phyloP scores from a whole-genome alignment of 2,329 filamentous ascomycete genomes.

The Paecilomyces dactylethromorphus region DNA sequence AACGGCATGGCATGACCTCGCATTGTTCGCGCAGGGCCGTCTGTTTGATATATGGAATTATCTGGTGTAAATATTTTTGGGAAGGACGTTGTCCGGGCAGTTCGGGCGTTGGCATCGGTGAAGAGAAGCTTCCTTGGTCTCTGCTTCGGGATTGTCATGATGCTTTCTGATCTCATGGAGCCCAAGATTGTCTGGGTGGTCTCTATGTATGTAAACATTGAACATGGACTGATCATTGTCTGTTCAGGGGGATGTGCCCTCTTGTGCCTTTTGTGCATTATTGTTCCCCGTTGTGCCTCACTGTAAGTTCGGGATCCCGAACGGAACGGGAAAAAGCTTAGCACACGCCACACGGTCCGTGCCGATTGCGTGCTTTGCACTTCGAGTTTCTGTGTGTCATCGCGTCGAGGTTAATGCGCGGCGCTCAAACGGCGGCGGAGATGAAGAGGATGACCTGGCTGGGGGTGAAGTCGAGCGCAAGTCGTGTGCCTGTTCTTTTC shows the following conservation, averaged over 20 bases:
- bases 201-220: slow-evolving; percentile 1
- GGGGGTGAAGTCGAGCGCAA: neutral
- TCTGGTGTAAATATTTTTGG: neutral
- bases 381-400: slow-evolving; percentile 3
- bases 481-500: neutral
- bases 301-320: neutral
- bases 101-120: neutral
- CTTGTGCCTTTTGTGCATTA: neutral
- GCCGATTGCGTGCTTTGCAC: slow-evolving; percentile 1
- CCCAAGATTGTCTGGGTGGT: neutral
- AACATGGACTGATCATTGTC: neutral
- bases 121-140: slow-evolving; percentile 3
- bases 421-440: neutral
- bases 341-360: neutral
- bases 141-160: slow-evolving; percentile 3
- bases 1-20: neutral
- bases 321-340: neutral
- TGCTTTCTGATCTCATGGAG: slow-evolving; percentile 2
- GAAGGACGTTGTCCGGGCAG: neutral
- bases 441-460: too few species aligned
- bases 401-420: neutral
- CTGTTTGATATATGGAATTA: neutral
- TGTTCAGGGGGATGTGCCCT: neutral
- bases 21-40: neutral
- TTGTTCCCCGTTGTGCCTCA: neutral